Evolutionary conservation across 2,329 filamentous ascomycete species (phyloP), one percentile per base, ranked within the genome.

Genomic region (Colletotrichum costaricense): DNA sequence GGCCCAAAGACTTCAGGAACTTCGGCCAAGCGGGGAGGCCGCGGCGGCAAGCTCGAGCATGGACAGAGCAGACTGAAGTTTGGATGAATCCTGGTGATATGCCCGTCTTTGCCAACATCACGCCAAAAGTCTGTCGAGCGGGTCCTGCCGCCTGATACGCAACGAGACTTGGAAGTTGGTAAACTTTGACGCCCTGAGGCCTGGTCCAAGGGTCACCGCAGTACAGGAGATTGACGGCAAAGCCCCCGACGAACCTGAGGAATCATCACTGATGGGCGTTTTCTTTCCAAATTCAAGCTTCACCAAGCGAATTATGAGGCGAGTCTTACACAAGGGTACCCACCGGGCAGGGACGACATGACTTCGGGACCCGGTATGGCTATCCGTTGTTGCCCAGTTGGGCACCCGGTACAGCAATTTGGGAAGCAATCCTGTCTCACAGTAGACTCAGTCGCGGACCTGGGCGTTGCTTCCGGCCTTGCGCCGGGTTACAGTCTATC

Each of bases 41-140:
- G 76, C 26, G 69, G 80, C 63, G 78, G 79, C 68, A 85, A 82
- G 77, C 78, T 82, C 11, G 90, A 92, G 79, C 88, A 88, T 74
- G 90, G 90, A 16, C 90, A 92, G 78, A 90, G 86, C 75, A 90
- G 85, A 79, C 83, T 92, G 80, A 88, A 85, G 55, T 92, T 92
- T 84, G 87, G 88, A 73, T 90, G 82, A 88, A 46, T 35, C 22
- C 65, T 67, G 16, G 12, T 52, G 24, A 16, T 35, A 22, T 56
- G 33, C 24, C 42, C 60, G 14, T 42, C 16, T 22, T 33, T 55
- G 55, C 35, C 54, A 22, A 26, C 55, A 59, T 38, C 49, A 68
- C 52, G 52, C n/a, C 28, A 56, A 74, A 60, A 71, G 68, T 64
- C 46, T 66, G 68, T 74, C 54, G 57, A 74, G 72, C 63, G 72